A percentile compares a stretch with the other conserved stretches of the same genome.
Evolutionary conservation across 2,329 filamentous ascomycete species (phyloP).

Genomic region (Pseudonectria buxi): DNA sequence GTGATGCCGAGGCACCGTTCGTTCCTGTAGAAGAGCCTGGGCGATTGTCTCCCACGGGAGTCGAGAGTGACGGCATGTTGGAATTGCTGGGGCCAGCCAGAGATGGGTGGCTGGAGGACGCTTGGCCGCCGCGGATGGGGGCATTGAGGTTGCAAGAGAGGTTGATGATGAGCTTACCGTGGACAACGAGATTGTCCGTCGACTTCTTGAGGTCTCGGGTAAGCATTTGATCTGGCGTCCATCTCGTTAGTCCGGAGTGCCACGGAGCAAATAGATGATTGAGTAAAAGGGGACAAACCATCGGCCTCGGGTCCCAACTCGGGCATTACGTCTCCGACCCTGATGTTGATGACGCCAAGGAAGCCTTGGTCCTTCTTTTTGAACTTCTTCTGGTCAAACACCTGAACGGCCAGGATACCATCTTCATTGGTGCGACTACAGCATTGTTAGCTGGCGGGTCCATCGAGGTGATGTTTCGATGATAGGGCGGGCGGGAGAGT

Average conservation of each 20-base stretch:
- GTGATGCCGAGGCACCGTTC: slow-evolving; percentile 38
- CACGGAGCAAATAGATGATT: slow-evolving; percentile 17
- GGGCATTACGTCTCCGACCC: slow-evolving; percentile 81
- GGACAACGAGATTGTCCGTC: slow-evolving; percentile 93
- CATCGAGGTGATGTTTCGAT: background rate
- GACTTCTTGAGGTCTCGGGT: slow-evolving; percentile 96
- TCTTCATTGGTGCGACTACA: slow-evolving; percentile 83
- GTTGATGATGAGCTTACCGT: slow-evolving; percentile 95
- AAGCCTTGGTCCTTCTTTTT: slow-evolving; percentile 99
- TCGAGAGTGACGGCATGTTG: slow-evolving; percentile 36
- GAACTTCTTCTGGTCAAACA: slow-evolving; percentile 99
- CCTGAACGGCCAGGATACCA: slow-evolving; percentile 93
- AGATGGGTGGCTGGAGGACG: slow-evolving; percentile 40
- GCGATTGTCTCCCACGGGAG: slow-evolving; percentile 39
- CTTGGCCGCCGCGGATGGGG: slow-evolving; percentile 51
- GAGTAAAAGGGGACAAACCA: slow-evolving; percentile 51
- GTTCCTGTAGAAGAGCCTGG: slow-evolving; percentile 46
- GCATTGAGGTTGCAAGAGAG: slow-evolving; percentile 80
- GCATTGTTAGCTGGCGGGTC: slow-evolving; percentile 1
- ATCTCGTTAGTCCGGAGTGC: slow-evolving; percentile 15
- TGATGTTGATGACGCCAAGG: slow-evolving; percentile 93
- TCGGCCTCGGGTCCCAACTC: slow-evolving; percentile 85
- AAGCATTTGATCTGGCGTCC: slow-evolving; percentile 81
- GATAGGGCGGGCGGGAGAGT: slow-evolving; percentile 9
- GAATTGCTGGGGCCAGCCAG: slow-evolving; percentile 38